Conservation (phyloP, 1,284 basidiomycete genomes). For the Vanrija sp. region DNA sequence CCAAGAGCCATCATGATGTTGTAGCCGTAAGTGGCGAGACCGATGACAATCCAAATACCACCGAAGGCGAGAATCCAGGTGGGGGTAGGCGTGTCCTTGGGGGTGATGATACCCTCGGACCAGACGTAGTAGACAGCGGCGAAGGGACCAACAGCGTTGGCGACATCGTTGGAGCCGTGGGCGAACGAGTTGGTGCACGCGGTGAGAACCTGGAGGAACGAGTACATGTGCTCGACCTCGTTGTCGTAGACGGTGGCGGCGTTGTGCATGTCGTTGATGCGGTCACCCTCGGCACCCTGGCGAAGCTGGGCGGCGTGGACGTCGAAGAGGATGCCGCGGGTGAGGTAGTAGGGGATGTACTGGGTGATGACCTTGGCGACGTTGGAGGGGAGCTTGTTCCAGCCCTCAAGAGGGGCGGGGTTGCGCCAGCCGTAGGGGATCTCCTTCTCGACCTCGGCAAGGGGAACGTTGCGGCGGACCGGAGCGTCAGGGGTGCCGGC, state of each 20-base stretch:
- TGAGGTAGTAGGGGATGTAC: conserved; percentile 32
- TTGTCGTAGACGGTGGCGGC: conserved; percentile 51
- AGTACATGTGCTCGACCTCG: conserved; percentile 53
- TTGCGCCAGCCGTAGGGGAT: background rate
- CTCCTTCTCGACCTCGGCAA: conserved; percentile 32
- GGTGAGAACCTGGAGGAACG: conserved; percentile 54
- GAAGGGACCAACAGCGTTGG: conserved; percentile 47
- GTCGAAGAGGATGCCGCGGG: conserved; percentile 43
- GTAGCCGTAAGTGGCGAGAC: conserved; percentile 51
- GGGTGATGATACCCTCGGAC: conserved; percentile 36
- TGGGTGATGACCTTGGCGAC: conserved; percentile 48
- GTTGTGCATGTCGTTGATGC: conserved; percentile 47
- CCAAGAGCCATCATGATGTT: conserved; percentile 50
- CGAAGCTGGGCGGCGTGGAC: conserved; percentile 46
- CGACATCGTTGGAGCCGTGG: conserved; percentile 50
- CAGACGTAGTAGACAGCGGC: conserved; percentile 50
- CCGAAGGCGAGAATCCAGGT: conserved; percentile 52
- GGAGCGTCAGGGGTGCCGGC: background rate
- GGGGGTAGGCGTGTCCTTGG: conserved; percentile 44
- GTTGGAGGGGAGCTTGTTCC: conserved; percentile 47
- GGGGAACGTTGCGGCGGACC: conserved; percentile 6
- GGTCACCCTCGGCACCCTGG: conserved; percentile 26
- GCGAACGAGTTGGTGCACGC: conserved; percentile 55
- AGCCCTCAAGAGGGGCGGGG: conserved; percentile 24
- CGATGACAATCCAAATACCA: conserved; percentile 49